phyloP scores from a whole-genome alignment of 73 alveolate species.

The Uronychia setigera region DNA sequence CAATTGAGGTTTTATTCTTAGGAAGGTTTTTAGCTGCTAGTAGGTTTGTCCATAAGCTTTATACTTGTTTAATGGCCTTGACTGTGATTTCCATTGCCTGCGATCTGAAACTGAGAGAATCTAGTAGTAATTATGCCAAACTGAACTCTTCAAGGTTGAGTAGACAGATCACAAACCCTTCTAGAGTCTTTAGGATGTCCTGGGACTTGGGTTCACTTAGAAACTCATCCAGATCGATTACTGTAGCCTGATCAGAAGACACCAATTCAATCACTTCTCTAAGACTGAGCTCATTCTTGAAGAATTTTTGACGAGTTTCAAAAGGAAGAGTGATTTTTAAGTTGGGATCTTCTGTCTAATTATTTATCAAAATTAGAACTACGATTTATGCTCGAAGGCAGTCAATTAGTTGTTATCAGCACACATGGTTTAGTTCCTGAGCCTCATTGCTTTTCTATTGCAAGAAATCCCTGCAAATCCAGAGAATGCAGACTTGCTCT shows the following conservation, averaged over 20 bases:
- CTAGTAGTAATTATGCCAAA: not conserved
- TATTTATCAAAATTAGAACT: not conserved
- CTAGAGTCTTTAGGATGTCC: not conserved
- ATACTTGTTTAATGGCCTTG: not conserved
- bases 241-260: not conserved
- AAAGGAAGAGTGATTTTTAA: not conserved
- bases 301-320: not conserved
- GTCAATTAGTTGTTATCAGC: not conserved
- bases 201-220: not conserved
- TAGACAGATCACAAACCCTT: not conserved
- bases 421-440: not conserved
- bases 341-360: not conserved
- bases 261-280: not conserved
- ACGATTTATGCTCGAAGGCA: not conserved
- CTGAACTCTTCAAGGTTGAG: not conserved
- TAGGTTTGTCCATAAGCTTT: not conserved
- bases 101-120: not conserved
- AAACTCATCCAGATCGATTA: not conserved
- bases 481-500: not conserved
- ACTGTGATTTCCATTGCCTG: not conserved
- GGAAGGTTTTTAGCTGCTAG: not conserved
- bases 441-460: not conserved
- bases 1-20: not conserved
- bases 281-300: not conserved
- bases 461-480: not conserved